phyloP scores from a whole-genome alignment of 108 stramenopile species.

The Halocafeteria seosinensis region DNA sequence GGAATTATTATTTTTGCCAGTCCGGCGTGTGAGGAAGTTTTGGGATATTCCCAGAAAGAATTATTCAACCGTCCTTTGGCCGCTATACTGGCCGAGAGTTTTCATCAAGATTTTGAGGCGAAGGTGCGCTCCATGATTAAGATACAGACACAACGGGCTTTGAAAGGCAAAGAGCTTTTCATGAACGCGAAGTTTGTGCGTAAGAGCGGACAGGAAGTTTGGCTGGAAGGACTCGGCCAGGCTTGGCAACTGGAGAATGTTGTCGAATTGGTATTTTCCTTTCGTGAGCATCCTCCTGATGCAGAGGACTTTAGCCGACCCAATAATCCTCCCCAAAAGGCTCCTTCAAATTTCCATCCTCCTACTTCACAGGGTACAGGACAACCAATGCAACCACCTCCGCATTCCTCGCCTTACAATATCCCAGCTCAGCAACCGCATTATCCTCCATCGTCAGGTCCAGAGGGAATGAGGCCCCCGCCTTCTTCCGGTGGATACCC shows the following conservation, averaged over 20 bases:
- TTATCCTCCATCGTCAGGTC: too few relatives aligned
- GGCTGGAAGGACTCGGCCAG: neutral
- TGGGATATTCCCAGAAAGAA: neutral
- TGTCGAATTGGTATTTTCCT: neutral
- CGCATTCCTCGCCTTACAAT: too few relatives aligned
- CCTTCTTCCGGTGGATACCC: too few relatives aligned
- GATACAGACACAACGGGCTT: neutral
- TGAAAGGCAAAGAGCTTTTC: neutral
- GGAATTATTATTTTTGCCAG: neutral
- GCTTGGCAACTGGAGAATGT: neutral
- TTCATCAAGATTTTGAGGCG: neutral
- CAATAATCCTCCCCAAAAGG: too few relatives aligned
- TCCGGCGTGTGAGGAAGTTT: neutral
- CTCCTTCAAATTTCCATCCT: too few relatives aligned
- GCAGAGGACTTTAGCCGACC: too few relatives aligned
- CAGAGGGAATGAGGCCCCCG: too few relatives aligned
- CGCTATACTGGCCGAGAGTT: neutral
- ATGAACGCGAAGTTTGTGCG: neutral
- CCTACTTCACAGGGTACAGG: too few relatives aligned
- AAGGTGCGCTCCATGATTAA: neutral
- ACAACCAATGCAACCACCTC: too few relatives aligned
- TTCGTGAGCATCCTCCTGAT: neutral
- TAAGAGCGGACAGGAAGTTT: neutral
- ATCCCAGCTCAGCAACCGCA: too few relatives aligned
- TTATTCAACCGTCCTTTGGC: neutral